Base-by-base conservation (phyloP, 2,329 filamentous ascomycete species). In the Colletotrichum godetiae region DNA sequence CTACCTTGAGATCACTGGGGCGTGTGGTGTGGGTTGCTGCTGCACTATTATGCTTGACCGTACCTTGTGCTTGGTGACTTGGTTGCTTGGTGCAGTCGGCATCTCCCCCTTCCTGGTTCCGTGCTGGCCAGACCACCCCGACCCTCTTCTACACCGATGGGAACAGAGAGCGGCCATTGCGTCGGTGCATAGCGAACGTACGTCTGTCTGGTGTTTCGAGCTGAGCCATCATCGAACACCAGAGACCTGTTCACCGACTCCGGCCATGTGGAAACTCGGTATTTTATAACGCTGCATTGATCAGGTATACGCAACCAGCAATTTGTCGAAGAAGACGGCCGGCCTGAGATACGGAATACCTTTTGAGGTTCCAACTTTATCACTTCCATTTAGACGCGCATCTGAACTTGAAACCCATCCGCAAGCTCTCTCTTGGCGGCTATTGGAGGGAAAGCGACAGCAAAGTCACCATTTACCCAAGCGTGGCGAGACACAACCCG, bases 131-230 rank as follows among this genome's bases (percentile, higher is more conserved):
- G 70, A 73, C 66, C 52, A 56, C 24, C 33, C 52, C 59, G 33
- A 56, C 53, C 58, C 59, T 60, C 67, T 27, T 61, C 66, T 61
- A 72, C 58, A 73, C 70, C 53, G 60, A 65, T 46, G 35, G 69
- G 52, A 68, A 58, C 66, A 64, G 52, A 15, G 63, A 59, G 69
- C 69, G 65, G 55, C 70, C 70, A 65, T 73, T 70, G 67, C 67
- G 67, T 70, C 66, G 42, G 67, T 71, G 71, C 67, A 70, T 60
- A 46, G 55, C 46, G 46, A 61, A 73, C 71, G 33, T 73, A 61
- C 60, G 67, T 73, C 67, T 73, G 61, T 73, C 55, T 73, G 67
- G 60, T 73, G 71, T 73, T 73, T 73, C 71, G 71, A 65, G 56
- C 71, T 73, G 71, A 70, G 71, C 67, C 67, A 71, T 69, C 67